Evolutionary conservation across 257 asterid species (phyloP).

Genomic region (Nicotiana tabacum): DNA sequence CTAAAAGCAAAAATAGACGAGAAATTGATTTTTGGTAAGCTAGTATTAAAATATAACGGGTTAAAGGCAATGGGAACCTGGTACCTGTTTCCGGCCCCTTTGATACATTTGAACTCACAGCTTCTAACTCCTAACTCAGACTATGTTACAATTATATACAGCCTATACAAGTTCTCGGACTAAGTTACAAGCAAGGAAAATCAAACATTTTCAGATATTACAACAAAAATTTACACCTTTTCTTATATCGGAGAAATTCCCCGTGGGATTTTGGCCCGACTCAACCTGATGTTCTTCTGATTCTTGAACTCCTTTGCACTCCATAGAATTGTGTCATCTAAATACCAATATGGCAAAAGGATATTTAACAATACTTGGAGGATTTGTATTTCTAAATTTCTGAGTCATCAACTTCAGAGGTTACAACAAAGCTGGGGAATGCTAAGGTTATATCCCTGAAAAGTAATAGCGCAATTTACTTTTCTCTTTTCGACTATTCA

Average conservation of each 20-base stretch:
- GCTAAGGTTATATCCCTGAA: conserved; percentile 72
- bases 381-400: conserved; percentile 30
- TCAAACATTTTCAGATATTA: neutral
- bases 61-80: neutral
- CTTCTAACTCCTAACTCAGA: neutral
- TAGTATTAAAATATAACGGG: neutral
- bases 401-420: conserved; percentile 56
- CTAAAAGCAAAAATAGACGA: neutral
- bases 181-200: neutral
- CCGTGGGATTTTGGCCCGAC: neutral
- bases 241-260: neutral
- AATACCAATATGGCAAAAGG: neutral
- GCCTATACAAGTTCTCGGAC: neutral
- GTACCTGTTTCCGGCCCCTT: neutral
- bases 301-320: neutral
- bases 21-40: neutral
- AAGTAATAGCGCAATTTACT: neutral
- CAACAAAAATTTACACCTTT: conserved; percentile 5
- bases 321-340: neutral
- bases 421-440: conserved; percentile 69
- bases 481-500: neutral
- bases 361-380: neutral
- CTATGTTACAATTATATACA: neutral
- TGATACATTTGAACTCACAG: neutral
- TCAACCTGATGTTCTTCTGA: neutral